Conservation (phyloP, 225 moss, liverwort and hornwort species). For the Pseudisothecium myosuroides region DNA sequence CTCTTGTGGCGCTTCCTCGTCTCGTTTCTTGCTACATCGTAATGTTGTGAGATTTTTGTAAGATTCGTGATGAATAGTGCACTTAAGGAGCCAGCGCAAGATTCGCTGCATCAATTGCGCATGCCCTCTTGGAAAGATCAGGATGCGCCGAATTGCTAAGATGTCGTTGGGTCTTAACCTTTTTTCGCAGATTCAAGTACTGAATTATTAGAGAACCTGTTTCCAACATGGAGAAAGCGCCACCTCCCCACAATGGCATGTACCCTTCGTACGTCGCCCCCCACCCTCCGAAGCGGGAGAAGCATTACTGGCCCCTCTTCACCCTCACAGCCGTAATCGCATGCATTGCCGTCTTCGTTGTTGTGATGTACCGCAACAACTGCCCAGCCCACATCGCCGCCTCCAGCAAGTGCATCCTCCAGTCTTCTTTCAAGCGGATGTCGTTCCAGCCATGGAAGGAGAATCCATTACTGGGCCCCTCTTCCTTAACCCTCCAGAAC, state of each 20-base stretch:
- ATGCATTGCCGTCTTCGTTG: slow-evolving; percentile 33
- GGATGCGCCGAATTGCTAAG: not conserved
- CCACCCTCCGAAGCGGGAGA: not conserved
- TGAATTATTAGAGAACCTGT: not conserved
- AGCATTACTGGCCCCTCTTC: slow-evolving; percentile 14
- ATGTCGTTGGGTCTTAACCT: not conserved
- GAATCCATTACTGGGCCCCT: slow-evolving; percentile 77
- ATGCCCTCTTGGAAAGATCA: not conserved
- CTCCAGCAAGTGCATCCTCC: slow-evolving; percentile 5
- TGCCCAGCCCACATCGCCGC: slow-evolving; percentile 17
- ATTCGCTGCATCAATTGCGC: not conserved
- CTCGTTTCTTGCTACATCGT: not conserved
- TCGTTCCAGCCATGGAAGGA: slow-evolving; percentile 77
- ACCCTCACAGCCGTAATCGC: slow-evolving; percentile 15
- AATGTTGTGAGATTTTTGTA: not conserved
- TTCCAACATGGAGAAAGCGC: slow-evolving; percentile 12
- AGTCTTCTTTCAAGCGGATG: slow-evolving; percentile 33
- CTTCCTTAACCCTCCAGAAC: slow-evolving; percentile 27
- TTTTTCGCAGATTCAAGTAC: not conserved
- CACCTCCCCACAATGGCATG: slow-evolving; percentile 27
- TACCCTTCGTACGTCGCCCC: slow-evolving; percentile 30
- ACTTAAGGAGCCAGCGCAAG: not conserved
- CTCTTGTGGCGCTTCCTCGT: not conserved
- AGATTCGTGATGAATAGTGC: not conserved
- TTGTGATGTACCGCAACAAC: slow-evolving; percentile 42